Evolutionary conservation across 2,329 filamentous ascomycete genomes (phyloP), one percentile per base, ranked within the genome.

Genomic region (Fusarium tupiense): DNA sequence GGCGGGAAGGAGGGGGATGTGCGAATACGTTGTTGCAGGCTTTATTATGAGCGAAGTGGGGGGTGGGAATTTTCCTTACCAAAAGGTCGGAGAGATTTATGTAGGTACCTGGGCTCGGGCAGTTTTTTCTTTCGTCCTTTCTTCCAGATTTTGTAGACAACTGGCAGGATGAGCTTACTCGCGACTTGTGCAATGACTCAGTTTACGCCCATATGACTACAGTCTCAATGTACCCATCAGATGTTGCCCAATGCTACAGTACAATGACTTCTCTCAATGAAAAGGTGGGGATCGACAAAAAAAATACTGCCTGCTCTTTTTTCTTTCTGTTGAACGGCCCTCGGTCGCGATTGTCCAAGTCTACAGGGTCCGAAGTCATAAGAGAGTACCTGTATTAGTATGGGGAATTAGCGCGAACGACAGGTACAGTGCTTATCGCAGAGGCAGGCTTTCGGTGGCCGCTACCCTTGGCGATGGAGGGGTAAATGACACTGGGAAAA

Each of bases 21-120:
- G 70, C 75, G 78, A 79, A 80, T 81, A 78, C 74, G 77, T 74
- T 65, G 68, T 64, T 63, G 71, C 68, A 72, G 67, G 74, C 70
- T 73, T 74, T 75, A 67, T 68, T 65, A 62, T 67, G 69, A 69
- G 61, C 68, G 61, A 72, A 69, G 73, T 71, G 75, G 76, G 75
- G 74, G 65, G 74, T 69, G 74, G 69, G 72, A 65, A 74, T 69
- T 72, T 76, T 58, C 62, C 44, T 69, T 46, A 37, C 57, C 41
- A 47, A 52, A 54, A 66, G 41, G 35, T 58, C 67, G 54, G 70
- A 69, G 70, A 68, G 64, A 54, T 68, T 59, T 24, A 56, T 59
- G 31, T 37, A 58, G 38, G 46, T 43, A 35, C 49, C 22, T 52
- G 24, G 54, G 54, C 22, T 46, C 61, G 43, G 53, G 35, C 16